Percentiles rank a stretch among this genome's conserved stretches.
Evolutionary conservation across 495 filamentous ascomycete genomes (phyloP).

Genomic region (Bryoglossum gracile): DNA sequence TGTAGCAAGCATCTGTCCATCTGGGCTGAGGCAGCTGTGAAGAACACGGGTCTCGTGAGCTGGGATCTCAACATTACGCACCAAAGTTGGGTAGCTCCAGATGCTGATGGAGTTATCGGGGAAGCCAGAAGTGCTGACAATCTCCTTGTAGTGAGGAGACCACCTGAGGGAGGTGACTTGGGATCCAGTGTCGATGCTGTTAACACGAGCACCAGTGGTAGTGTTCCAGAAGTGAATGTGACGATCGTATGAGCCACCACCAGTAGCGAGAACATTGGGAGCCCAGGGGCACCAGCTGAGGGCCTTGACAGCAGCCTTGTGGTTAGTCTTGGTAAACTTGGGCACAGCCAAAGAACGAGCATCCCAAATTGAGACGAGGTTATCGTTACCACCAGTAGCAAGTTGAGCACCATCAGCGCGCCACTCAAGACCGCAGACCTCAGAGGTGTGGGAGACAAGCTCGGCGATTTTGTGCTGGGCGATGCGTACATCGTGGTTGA

Average conservation of each 20-base stretch:
- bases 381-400: slow-evolving; percentile 96
- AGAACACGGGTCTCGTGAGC: slow-evolving; percentile 97
- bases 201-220: slow-evolving; percentile 91
- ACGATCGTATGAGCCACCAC: slow-evolving; percentile 90
- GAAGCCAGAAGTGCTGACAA: slow-evolving; percentile 93
- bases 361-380: slow-evolving; percentile 98
- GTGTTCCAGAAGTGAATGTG: slow-evolving; percentile 99
- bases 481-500: slow-evolving; percentile 97
- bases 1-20: slow-evolving; percentile 95
- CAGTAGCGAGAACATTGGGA: slow-evolving; percentile 90
- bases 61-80: slow-evolving; percentile 96
- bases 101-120: slow-evolving; percentile 98
- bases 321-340: slow-evolving; percentile 99
- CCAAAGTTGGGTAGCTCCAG: slow-evolving; percentile 95
- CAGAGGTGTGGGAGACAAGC: slow-evolving; percentile 90
- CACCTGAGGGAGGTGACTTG: slow-evolving; percentile 94
- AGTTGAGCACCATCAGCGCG: slow-evolving; percentile 92
- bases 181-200: slow-evolving; percentile 96
- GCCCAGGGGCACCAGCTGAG: slow-evolving; percentile 99
- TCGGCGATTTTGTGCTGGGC: slow-evolving; percentile 97
- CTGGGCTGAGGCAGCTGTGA: slow-evolving; percentile 89
- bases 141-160: slow-evolving; percentile 95
- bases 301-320: slow-evolving; percentile 96
- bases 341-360: slow-evolving; percentile 84
- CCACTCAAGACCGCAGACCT: slow-evolving; percentile 98